Evolutionary conservation across 148 eudicot genomes (phyloP).

Genomic region (Selenicereus undatus): DNA sequence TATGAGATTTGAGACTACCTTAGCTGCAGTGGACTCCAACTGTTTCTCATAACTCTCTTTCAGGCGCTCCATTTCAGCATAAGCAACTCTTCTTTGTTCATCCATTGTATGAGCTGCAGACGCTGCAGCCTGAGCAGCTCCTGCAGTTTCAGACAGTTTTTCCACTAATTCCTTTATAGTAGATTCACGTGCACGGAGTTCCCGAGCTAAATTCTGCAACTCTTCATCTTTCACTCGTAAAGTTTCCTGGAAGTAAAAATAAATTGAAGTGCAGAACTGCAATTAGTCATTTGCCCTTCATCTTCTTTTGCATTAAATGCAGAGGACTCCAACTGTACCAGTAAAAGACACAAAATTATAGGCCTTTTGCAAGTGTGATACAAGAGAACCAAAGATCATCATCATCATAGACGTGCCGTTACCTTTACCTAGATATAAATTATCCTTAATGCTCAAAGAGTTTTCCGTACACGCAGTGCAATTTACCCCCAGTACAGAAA

Average conservation of each 20-base stretch:
- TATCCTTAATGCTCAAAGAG: neutral
- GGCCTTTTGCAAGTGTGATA: neutral
- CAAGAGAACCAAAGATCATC: neutral
- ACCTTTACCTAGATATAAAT: neutral
- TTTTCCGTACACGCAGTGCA: neutral
- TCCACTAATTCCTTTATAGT: slow-evolving; percentile 82
- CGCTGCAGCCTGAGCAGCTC: slow-evolving; percentile 93
- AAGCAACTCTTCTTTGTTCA: slow-evolving; percentile 79
- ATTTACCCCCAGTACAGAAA: neutral
- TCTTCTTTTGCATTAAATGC: neutral
- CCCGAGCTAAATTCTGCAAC: slow-evolving; percentile 82
- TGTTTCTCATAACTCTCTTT: slow-evolving; percentile 59
- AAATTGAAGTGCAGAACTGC: neutral
- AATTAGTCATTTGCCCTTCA: neutral
- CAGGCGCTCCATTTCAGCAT: slow-evolving; percentile 66
- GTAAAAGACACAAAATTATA: neutral
- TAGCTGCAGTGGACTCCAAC: slow-evolving; percentile 40
- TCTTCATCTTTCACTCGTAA: slow-evolving; percentile 93
- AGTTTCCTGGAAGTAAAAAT: slow-evolving; percentile 55
- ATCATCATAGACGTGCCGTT: neutral
- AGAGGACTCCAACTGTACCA: neutral
- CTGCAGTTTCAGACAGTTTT: slow-evolving; percentile 88
- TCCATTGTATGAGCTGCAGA: slow-evolving; percentile 97
- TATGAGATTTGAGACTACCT: slow-evolving; percentile 43
- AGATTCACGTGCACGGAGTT: slow-evolving; percentile 86